Conservation (phyloP, 2,329 filamentous ascomycete genomes). For the Fusarium praegraminearum region DNA sequence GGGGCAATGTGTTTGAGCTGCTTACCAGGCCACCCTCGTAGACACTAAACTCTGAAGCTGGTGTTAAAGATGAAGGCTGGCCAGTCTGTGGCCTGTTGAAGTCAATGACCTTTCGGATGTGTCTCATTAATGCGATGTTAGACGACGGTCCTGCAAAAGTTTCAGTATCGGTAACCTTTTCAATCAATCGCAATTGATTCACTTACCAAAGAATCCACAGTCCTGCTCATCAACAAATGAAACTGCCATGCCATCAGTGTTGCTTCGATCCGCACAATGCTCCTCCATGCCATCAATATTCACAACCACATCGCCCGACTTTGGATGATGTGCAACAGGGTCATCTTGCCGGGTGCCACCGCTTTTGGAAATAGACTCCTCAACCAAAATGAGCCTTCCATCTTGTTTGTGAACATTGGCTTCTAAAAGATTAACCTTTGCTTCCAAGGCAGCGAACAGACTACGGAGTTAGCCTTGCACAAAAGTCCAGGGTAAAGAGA, state of each 20-base stretch:
- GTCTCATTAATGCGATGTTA: slow-evolving; percentile 11
- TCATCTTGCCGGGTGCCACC: too few relatives aligned
- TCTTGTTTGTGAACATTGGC: not conserved
- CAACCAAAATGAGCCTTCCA: accelerated
- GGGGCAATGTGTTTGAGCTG: not conserved
- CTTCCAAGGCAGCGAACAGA: slow-evolving; percentile 5
- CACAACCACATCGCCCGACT: not conserved
- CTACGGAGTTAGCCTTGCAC: not conserved
- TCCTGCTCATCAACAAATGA: slow-evolving; percentile 16
- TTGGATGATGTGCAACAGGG: too few relatives aligned
- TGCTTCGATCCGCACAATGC: accelerated
- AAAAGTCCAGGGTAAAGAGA: not conserved
- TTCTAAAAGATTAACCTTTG: slow-evolving; percentile 6
- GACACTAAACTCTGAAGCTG: not conserved
- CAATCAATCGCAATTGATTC: too few relatives aligned
- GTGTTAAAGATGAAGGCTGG: not conserved
- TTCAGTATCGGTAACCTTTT: too few relatives aligned
- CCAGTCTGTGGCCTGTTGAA: not conserved
- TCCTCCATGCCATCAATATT: not conserved
- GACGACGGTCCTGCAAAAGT: not conserved
- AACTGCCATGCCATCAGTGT: slow-evolving; percentile 12
- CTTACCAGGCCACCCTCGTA: slow-evolving; percentile 3
- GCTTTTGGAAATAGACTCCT: too few relatives aligned
- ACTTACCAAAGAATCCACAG: slow-evolving; percentile 17
- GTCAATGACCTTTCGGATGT: not conserved